These are phyloP conservation scores for Gossypium arboreum DNA, from an alignment of 345 rosid genomes.

Conservation along the genomic window DNA sequence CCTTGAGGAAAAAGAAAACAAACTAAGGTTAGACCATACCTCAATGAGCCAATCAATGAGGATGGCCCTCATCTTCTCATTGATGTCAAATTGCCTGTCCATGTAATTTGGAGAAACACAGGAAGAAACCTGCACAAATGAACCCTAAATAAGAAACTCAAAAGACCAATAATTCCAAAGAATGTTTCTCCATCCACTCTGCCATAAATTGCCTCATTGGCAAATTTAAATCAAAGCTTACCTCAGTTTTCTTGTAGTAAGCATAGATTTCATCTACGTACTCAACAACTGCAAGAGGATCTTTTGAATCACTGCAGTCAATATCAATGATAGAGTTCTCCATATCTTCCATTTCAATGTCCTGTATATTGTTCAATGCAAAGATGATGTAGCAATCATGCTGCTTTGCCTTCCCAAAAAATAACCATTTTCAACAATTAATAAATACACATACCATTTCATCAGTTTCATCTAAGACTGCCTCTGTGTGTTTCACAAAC, in stretches of 20 bases:
- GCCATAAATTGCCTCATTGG: not conserved
- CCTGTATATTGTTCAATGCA: not conserved
- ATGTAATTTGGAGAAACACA: constrained; percentile 68
- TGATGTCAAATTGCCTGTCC: constrained; percentile 65
- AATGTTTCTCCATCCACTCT: not conserved
- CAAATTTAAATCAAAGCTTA: not conserved
- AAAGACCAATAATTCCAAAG: not conserved
- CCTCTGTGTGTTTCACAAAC: constrained; percentile 6
- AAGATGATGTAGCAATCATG: not conserved
- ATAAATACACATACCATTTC: not conserved
- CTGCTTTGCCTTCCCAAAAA: not conserved
- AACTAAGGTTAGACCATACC: constrained; percentile 45
- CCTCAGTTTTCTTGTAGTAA: constrained; percentile 3
- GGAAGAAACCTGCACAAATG: constrained; percentile 1
- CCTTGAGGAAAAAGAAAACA: not conserved
- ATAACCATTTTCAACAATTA: not conserved
- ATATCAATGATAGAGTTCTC: not conserved
- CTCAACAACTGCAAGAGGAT: constrained; percentile 11
- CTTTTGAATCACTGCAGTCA: not conserved
- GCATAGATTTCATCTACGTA: constrained; percentile 9
- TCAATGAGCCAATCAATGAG: constrained; percentile 93
- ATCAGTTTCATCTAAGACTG: not conserved
- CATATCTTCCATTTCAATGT: constrained; percentile 9
- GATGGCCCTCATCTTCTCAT: constrained; percentile 96
- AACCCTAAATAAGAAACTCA: not conserved